Conservation (phyloP, 2,329 filamentous ascomycete genomes). For the Fusarium drepaniforme region DNA sequence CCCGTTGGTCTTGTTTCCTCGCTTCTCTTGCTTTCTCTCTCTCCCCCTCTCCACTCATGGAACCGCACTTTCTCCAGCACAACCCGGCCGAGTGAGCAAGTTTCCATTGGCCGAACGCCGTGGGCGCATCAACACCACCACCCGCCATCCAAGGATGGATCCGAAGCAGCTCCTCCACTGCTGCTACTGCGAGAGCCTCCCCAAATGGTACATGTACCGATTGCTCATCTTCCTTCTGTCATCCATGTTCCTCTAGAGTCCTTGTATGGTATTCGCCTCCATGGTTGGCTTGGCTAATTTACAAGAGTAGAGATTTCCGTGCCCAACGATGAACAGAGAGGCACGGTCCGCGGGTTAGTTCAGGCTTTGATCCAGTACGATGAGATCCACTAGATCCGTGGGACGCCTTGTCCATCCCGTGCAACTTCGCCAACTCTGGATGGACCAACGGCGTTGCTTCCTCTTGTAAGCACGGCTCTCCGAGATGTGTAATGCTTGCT, state of each 20-base stretch:
- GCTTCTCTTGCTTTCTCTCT: constrained; percentile 13
- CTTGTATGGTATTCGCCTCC: neutral
- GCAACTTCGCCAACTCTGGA: constrained; percentile 6
- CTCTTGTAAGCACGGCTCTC: constrained; percentile 8
- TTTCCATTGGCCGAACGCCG: constrained; percentile 56
- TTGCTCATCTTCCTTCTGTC: constrained; percentile 21
- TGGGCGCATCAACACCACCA: constrained; percentile 41
- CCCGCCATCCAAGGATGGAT: constrained; percentile 17
- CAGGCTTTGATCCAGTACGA: neutral
- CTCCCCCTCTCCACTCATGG: constrained; percentile 18
- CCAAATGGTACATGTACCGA: neutral
- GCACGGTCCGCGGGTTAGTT: constrained; percentile 20
- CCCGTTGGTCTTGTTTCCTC: constrained; percentile 11
- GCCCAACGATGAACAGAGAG: constrained; percentile 2
- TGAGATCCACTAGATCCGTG: neutral
- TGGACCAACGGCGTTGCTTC: constrained; percentile 18
- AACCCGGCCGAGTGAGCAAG: constrained; percentile 55
- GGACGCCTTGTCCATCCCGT: neutral
- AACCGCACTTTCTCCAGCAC: constrained; percentile 38
- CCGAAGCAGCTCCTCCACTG: constrained; percentile 25
- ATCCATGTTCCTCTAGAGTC: neutral
- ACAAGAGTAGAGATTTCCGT: neutral
- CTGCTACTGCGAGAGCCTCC: constrained; percentile 1
- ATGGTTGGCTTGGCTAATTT: neutral
- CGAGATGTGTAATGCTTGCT: constrained; percentile 5